Base-by-base conservation (phyloP, 2,329 filamentous ascomycete species). In the Colletotrichum scovillei region DNA sequence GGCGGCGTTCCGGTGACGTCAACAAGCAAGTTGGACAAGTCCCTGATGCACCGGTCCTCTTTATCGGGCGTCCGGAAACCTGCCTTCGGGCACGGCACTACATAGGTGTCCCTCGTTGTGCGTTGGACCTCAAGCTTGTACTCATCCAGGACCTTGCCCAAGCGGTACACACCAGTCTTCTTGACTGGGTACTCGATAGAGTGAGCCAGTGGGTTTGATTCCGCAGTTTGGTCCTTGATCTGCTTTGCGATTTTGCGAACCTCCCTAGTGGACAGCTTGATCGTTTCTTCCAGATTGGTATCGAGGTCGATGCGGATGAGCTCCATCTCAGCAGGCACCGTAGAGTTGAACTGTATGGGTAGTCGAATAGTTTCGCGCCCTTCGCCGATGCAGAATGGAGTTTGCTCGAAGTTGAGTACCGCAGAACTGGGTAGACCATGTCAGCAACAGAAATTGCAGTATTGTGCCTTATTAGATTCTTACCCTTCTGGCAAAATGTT, bases 401-500 rank as follows among this genome's bases (percentile, higher is more conserved):
- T 85, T 71, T 90, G 89, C 59, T 95, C 90, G 0, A 95, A 95
- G 79, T 99, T 99, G 75, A 99, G 87, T 62, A 95, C 88, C 16
- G 95, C 97, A 62, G 95, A 97, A 22, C 92, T 93, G 14, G 65
- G 78, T 85, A 69, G 84, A 80, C 69, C 53, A 58, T 30, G 46
- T 32, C 35, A 64, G 58, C 74, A 63, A 77, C 63, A 63, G 14
- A 38, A 30, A 55, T 19, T 28, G 5, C 8, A 35, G 28, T 26
- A 11, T 24, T 19, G 58, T 22, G 12, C 57, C n/a, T 14, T 58
- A 11, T 11, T 35, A 46, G 24, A 6, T 73, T 22, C 87, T 77
- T 82, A 93, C 86, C 97, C 97, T 86, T 99, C 97, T 2, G 97
- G 97, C 68, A 99, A 87, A 79, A 99, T 98, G 81, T 99, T 97